Evolutionary conservation across 108 stramenopile genomes (phyloP).

Genomic region (Discostella stelligeroides): DNA sequence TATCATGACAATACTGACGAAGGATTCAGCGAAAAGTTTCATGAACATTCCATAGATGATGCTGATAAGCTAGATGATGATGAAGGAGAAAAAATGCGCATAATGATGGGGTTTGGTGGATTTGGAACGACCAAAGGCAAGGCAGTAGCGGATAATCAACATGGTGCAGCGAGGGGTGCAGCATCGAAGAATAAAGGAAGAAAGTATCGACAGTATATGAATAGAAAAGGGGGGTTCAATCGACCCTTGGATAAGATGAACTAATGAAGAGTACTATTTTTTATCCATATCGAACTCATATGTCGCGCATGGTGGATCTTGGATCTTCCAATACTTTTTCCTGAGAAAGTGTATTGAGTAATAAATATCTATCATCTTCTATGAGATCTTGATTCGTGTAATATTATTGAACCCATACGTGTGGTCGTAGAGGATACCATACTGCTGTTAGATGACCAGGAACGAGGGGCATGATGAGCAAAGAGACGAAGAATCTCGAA

Average conservation of each 20-base stretch:
- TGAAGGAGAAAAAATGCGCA: conserved; percentile 89
- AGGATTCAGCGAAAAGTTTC: conserved; percentile 51
- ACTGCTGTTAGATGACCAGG: too few relatives aligned
- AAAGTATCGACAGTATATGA: conserved; percentile 99
- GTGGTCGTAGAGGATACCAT: too few relatives aligned
- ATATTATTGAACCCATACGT: too few relatives aligned
- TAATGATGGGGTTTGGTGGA: conserved; percentile 88
- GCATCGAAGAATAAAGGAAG: conserved; percentile 91
- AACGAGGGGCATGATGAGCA: too few relatives aligned
- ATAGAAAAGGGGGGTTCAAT: conserved; percentile 94
- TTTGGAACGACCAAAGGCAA: conserved; percentile 95
- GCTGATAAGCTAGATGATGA: conserved; percentile 56
- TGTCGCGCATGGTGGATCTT: too few relatives aligned
- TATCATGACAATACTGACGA: background rate
- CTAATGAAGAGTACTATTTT: conserved; percentile 35
- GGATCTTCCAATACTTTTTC: too few relatives aligned
- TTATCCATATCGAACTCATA: too few relatives aligned
- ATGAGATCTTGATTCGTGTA: too few relatives aligned
- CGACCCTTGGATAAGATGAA: conserved; percentile 90
- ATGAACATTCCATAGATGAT: conserved; percentile 51
- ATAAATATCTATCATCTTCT: too few relatives aligned
- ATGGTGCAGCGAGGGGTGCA: conserved; percentile 87
- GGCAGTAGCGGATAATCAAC: conserved; percentile 90
- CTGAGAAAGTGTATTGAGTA: too few relatives aligned
- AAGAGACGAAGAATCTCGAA: too few relatives aligned